Evolutionary conservation across 75 land plant species (phyloP).

Genomic region (Cunninghamia lanceolata): DNA sequence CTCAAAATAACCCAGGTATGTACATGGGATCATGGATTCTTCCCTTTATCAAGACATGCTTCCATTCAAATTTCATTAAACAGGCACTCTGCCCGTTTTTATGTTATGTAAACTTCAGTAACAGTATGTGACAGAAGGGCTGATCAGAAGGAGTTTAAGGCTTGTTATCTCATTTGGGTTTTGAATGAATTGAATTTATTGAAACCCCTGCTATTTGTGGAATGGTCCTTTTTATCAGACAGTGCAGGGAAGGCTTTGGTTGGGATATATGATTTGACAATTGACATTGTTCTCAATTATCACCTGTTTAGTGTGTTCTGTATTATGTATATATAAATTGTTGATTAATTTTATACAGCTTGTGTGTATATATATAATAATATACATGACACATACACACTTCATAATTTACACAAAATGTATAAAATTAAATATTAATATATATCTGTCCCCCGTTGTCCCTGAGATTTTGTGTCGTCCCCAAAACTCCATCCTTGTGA

Average conservation of each 20-base stretch:
- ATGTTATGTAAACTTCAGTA: neutral
- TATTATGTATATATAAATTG: too few relatives aligned
- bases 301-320: too few relatives aligned
- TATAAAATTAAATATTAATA: too few relatives aligned
- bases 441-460: too few relatives aligned
- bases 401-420: too few relatives aligned
- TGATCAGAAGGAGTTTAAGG: neutral
- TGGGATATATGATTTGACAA: too few relatives aligned
- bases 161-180: neutral
- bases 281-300: too few relatives aligned
- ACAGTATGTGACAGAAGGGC: neutral
- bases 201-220: neutral
- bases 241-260: neutral
- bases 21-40: constrained; percentile 7
- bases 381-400: too few relatives aligned
- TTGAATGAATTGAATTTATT: neutral
- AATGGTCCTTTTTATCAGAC: neutral
- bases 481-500: too few relatives aligned
- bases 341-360: too few relatives aligned
- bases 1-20: neutral
- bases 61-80: neutral
- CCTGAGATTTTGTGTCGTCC: too few relatives aligned
- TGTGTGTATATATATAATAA: too few relatives aligned
- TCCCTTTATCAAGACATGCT: neutral
- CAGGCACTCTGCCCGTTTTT: neutral